These are phyloP conservation scores for Astraeus odoratus DNA, from an alignment of 768 basidiomycete genomes.

Conservation along the genomic window DNA sequence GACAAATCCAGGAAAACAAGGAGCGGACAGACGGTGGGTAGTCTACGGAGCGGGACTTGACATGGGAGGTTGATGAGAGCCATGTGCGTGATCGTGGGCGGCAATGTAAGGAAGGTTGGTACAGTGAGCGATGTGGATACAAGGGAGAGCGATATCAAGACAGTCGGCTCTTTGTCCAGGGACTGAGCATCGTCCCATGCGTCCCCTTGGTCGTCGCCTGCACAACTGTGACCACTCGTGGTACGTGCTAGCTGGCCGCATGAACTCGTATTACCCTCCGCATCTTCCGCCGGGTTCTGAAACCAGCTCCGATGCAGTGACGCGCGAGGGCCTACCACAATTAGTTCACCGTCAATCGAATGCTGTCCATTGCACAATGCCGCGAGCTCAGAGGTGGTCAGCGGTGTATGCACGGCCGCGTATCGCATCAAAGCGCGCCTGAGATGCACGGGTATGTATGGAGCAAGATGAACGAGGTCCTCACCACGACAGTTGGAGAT, in stretches of 20 bases:
- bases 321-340: conserved; percentile 53
- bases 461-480: conserved; percentile 43
- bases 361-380: conserved; percentile 43
- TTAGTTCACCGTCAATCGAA: conserved; percentile 56
- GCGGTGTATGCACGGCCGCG: conserved; percentile 49
- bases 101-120: conserved; percentile 43
- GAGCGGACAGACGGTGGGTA: conserved; percentile 56
- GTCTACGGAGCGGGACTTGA: conserved; percentile 45
- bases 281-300: conserved; percentile 9
- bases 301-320: conserved; percentile 40
- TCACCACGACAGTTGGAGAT: conserved; percentile 30
- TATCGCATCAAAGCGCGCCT: conserved; percentile 52
- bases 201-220: conserved; percentile 5
- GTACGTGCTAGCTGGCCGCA: background rate
- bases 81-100: conserved; percentile 58
- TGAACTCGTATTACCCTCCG: background rate
- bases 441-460: conserved; percentile 52
- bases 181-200: conserved; percentile 38
- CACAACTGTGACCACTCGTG: background rate
- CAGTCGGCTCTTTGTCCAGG: conserved; percentile 25
- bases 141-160: conserved; percentile 43
- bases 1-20: conserved; percentile 61
- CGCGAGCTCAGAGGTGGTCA: conserved; percentile 43
- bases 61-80: conserved; percentile 47
- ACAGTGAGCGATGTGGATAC: conserved; percentile 41